Conservation (phyloP, 2,329 filamentous ascomycete genomes). For the Colletotrichum euphorbiae region DNA sequence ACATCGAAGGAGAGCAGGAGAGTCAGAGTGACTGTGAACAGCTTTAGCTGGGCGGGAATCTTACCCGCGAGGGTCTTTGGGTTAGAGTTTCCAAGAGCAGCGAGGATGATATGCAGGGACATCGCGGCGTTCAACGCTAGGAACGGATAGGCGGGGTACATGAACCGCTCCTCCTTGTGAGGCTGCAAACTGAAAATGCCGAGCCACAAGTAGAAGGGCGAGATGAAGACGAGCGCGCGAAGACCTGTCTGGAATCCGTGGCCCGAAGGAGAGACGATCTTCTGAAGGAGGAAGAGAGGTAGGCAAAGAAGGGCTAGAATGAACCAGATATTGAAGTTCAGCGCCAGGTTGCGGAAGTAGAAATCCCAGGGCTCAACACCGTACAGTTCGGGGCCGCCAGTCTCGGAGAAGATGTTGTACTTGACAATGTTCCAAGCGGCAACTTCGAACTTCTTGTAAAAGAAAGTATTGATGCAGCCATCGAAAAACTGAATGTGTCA, state of each 20-base stretch:
- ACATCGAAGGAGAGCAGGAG: conserved; percentile 74
- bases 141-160: conserved; percentile 96
- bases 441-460: conserved; percentile 82
- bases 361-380: conserved; percentile 98
- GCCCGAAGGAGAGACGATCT: conserved; percentile 69
- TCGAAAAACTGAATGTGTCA: conserved; percentile 69
- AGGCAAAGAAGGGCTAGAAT: conserved; percentile 79
- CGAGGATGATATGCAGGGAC: conserved; percentile 82
- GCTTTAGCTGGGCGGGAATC: conserved; percentile 81
- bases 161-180: conserved; percentile 98
- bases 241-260: conserved; percentile 77
- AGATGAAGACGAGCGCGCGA: conserved; percentile 80
- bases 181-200: conserved; percentile 90
- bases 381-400: conserved; percentile 89
- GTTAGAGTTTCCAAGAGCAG: conserved; percentile 77
- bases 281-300: conserved; percentile 81
- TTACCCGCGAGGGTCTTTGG: conserved; percentile 75
- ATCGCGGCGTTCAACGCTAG: conserved; percentile 90
- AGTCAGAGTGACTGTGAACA: conserved; percentile 69
- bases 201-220: conserved; percentile 95
- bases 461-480: conserved; percentile 80
- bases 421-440: conserved; percentile 93
- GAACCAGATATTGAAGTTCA: conserved; percentile 98
- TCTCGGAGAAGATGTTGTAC: conserved; percentile 91
- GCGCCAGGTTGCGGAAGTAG: conserved; percentile 87